Conservation (phyloP, 2,329 filamentous ascomycete genomes). For the Ophiocordyceps robertsii region DNA sequence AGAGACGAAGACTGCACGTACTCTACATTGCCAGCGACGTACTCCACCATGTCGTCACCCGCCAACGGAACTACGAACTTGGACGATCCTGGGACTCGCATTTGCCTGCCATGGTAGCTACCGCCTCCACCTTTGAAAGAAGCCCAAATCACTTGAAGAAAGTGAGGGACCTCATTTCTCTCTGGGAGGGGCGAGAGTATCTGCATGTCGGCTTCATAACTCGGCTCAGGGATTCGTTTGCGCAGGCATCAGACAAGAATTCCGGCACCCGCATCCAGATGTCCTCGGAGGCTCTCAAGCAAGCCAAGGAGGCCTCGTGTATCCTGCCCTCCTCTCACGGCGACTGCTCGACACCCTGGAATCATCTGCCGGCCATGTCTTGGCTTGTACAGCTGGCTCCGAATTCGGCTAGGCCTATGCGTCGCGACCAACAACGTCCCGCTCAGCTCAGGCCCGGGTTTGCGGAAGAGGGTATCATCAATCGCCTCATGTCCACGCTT, state of each 20-base stretch:
- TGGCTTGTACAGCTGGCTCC: slow-evolving; percentile 68
- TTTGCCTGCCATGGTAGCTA: slow-evolving; percentile 48
- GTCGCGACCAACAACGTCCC: slow-evolving; percentile 55
- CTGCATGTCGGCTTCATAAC: slow-evolving; percentile 39
- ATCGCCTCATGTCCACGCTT: slow-evolving; percentile 58
- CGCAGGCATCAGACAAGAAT: slow-evolving; percentile 19
- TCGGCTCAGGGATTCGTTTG: slow-evolving; percentile 45
- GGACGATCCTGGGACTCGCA: slow-evolving; percentile 41
- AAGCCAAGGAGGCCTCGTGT: slow-evolving; percentile 48
- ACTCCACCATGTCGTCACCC: slow-evolving; percentile 53
- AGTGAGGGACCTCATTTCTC: slow-evolving; percentile 46
- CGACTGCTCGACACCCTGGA: slow-evolving; percentile 58
- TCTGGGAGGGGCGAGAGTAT: slow-evolving; percentile 59
- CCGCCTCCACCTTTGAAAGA: slow-evolving; percentile 42
- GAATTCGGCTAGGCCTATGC: slow-evolving; percentile 63
- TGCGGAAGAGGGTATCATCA: slow-evolving; percentile 50
- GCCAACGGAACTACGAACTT: slow-evolving; percentile 37
- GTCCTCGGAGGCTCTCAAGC: slow-evolving; percentile 16
- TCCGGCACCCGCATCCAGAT: slow-evolving; percentile 7
- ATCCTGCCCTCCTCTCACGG: slow-evolving; percentile 67
- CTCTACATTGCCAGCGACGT: slow-evolving; percentile 71
- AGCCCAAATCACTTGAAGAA: slow-evolving; percentile 54
- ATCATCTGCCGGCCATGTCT: slow-evolving; percentile 71
- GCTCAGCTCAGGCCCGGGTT: slow-evolving; percentile 56
- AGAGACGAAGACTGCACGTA: slow-evolving; percentile 59